These are phyloP conservation scores for Candida sp. DNA, from an alignment of 1,139 yeast genomes.

Conservation along the genomic window DNA sequence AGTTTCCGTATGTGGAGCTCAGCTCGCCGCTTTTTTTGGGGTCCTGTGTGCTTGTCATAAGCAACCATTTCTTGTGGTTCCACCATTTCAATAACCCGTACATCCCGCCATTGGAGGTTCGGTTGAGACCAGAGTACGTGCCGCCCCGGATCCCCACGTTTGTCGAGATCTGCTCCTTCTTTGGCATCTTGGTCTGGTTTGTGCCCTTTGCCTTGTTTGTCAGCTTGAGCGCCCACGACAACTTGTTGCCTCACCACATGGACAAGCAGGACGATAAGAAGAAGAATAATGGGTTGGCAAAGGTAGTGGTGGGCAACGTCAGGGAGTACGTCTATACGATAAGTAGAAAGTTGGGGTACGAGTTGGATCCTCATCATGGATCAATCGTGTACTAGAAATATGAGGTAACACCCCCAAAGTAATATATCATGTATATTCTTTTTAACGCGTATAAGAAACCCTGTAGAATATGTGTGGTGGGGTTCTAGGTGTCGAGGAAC, in stretches of 20 bases:
- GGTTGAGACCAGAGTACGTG: slow-evolving; percentile 58
- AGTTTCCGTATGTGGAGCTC: slow-evolving; percentile 84
- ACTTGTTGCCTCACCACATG: slow-evolving; percentile 70
- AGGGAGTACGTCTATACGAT: slow-evolving; percentile 55
- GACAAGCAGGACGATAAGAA: slow-evolving; percentile 33
- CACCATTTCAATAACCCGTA: slow-evolving; percentile 76
- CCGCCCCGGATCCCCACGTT: slow-evolving; percentile 82
- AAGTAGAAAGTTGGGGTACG: slow-evolving; percentile 62
- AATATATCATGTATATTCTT: not conserved
- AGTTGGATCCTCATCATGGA: slow-evolving; percentile 63
- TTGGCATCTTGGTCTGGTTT: slow-evolving; percentile 94
- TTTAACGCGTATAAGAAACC: not conserved
- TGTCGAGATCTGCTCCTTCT: slow-evolving; percentile 90
- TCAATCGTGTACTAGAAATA: slow-evolving; percentile 36
- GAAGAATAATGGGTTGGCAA: slow-evolving; percentile 49
- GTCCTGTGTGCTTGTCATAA: slow-evolving; percentile 73
- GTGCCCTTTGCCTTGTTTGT: slow-evolving; percentile 94
- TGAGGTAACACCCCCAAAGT: not conserved
- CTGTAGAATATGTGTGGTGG: not conserved
- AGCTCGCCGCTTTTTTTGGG: slow-evolving; percentile 71
- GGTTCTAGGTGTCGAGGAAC: slow-evolving; percentile 43
- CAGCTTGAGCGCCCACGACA: slow-evolving; percentile 91
- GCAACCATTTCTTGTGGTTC: slow-evolving; percentile 93
- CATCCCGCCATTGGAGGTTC: slow-evolving; percentile 58
- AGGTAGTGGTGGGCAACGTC: slow-evolving; percentile 59